phyloP scores from a whole-genome alignment of 768 basidiomycete species.

The Kwoniella pini region DNA sequence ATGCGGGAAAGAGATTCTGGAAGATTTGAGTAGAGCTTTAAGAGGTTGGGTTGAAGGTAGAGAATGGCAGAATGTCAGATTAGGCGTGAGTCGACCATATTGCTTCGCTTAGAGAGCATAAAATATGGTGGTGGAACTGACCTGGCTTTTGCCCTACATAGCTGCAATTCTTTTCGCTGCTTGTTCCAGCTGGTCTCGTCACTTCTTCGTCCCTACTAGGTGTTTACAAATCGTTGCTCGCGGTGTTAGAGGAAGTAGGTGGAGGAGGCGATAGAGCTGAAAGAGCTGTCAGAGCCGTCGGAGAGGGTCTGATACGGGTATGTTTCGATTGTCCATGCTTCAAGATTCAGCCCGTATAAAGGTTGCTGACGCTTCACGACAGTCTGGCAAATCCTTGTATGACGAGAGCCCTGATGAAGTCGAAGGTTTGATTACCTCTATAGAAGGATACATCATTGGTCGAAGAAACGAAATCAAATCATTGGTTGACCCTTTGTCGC shows the following conservation, averaged over 20 bases:
- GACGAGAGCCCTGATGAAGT: slow-evolving; percentile 64
- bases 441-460: slow-evolving; percentile 69
- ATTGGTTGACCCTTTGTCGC: slow-evolving; percentile 65
- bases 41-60: slow-evolving; percentile 83
- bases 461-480: slow-evolving; percentile 63
- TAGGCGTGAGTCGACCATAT: slow-evolving; percentile 72
- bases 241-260: slow-evolving; percentile 62
- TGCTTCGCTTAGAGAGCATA: no score
- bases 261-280: slow-evolving; percentile 51
- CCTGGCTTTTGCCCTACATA: no score
- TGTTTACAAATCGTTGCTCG: slow-evolving; percentile 77
- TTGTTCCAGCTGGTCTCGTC: slow-evolving; percentile 74
- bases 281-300: slow-evolving; percentile 46
- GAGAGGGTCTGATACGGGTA: slow-evolving; percentile 50
- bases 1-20: slow-evolving; percentile 71
- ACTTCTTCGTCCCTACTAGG: slow-evolving; percentile 75
- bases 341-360: not conserved
- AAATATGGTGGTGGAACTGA: no score
- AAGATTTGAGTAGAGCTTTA: slow-evolving; percentile 90
- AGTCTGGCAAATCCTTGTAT: slow-evolving; percentile 73
- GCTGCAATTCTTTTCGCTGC: slow-evolving; percentile 92
- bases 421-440: slow-evolving; percentile 68
- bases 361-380: slow-evolving; percentile 5
- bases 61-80: slow-evolving; percentile 84
- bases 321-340: not conserved